Evolutionary conservation across 164 flowering plant species (phyloP).

Genomic region (Malania oleifera): DNA sequence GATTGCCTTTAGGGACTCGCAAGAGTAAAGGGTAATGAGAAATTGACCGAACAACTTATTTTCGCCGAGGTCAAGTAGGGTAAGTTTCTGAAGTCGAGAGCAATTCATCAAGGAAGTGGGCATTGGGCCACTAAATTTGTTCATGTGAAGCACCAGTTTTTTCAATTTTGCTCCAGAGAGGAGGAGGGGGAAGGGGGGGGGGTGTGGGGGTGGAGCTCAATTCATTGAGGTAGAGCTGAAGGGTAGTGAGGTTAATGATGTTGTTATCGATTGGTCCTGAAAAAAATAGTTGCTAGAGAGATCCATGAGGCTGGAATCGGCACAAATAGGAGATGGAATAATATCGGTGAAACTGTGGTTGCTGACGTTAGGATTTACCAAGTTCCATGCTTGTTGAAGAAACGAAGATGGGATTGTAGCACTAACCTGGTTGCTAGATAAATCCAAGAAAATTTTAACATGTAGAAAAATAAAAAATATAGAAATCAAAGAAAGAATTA

Average conservation of each 20-base stretch:
- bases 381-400: constrained; percentile 17
- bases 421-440: constrained; percentile 46
- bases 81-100: constrained; percentile 31
- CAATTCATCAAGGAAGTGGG: constrained; percentile 49
- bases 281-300: constrained; percentile 46
- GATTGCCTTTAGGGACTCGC: neutral
- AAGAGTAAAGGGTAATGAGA: neutral
- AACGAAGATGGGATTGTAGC: constrained; percentile 32
- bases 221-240: constrained; percentile 40
- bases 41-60: neutral
- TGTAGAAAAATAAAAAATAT: too few species aligned
- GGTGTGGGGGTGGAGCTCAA: constrained; percentile 33
- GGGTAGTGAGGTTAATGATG: constrained; percentile 25
- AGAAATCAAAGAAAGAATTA: too few species aligned
- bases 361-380: constrained; percentile 43
- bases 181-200: too few species aligned
- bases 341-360: constrained; percentile 43
- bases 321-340: constrained; percentile 40
- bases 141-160: constrained; percentile 31
- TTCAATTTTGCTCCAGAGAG: constrained; percentile 34
- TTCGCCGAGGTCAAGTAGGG: constrained; percentile 30
- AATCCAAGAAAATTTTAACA: too few species aligned
- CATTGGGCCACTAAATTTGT: constrained; percentile 40
- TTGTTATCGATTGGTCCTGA: constrained; percentile 30
- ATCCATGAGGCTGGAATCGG: constrained; percentile 24